These are phyloP conservation scores for Xerocomus minutiporus DNA, from an alignment of 1,284 basidiomycete species.

Conservation along the genomic window DNA sequence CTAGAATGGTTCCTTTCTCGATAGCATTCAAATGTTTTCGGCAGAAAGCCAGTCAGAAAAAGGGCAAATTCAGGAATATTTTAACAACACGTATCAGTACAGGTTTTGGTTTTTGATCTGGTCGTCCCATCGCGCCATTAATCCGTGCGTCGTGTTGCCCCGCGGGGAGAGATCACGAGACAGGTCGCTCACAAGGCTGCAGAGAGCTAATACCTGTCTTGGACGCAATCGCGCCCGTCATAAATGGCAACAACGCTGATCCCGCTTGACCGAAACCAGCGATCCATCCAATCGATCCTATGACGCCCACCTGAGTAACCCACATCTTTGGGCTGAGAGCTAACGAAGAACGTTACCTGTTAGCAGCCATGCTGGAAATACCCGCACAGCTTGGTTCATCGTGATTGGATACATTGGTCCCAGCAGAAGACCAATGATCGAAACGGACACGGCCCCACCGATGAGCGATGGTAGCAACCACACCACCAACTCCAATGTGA, in stretches of 20 bases:
- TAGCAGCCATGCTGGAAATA: slow-evolving; percentile 48
- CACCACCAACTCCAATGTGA: slow-evolving; percentile 51
- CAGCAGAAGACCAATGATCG: slow-evolving; percentile 49
- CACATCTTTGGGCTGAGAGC: background rate
- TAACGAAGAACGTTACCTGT: slow-evolving; percentile 30
- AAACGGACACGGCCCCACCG: slow-evolving; percentile 47
- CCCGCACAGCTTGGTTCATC: slow-evolving; percentile 43
- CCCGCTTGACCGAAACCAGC: slow-evolving; percentile 50
- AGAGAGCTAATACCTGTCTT: slow-evolving; percentile 46
- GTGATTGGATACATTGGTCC: slow-evolving; percentile 54
- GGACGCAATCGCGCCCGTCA: slow-evolving; percentile 50
- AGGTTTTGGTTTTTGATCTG: background rate
- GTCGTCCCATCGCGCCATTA: slow-evolving; percentile 4
- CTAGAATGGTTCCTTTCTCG: too few relatives aligned
- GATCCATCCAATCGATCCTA: slow-evolving; percentile 48
- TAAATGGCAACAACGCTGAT: slow-evolving; percentile 50
- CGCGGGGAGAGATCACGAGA: background rate
- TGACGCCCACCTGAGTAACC: background rate
- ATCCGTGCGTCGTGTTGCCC: slow-evolving; percentile 10
- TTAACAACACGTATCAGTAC: background rate
- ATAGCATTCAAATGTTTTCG: too few relatives aligned
- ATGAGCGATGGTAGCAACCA: slow-evolving; percentile 53
- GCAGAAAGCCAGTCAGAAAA: background rate
- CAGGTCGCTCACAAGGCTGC: slow-evolving; percentile 47
- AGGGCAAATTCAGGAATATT: background rate